Evolutionary conservation across 257 asterid species (phyloP), one percentile per base, ranked within the genome.

Genomic region (Salvia miltiorrhiza): DNA sequence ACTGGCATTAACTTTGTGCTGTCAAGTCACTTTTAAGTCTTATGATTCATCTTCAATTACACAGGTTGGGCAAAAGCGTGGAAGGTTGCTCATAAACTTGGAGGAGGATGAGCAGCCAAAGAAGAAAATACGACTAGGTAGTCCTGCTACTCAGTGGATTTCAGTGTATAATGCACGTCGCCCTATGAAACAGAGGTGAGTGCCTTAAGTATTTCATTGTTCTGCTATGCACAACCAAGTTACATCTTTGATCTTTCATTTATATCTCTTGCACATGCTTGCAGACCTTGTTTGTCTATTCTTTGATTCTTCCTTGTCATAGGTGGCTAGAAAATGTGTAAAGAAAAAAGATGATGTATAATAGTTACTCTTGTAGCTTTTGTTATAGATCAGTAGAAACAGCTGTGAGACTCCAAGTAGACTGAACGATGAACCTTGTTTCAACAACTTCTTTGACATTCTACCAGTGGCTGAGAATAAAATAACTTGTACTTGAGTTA

Each of bases 101-200:
- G 99, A 90, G 79, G 99, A 90, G 53, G 99, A 93, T 65, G 99
- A 93, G 77, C 99, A 93, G 72, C 99, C 99, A n/a, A 93, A 88
- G 87, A 93, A 93, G 86, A 93, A 93, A 87, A 82, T 86, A 28
- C 87, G 99, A n/a, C 70, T 93, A 33, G 99, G 99, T 48, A 93
- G 95, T 74, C 99, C 97, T 71, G 97, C 97, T 19, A 90, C 87
- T 28, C 97, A 93, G 77, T 93, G 99, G 99, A 91, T 90, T 75
- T 88, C 96, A 17, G 96, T 86, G 59, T 93, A 90, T 77, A 93
- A 93, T 83, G 99, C 97, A 52, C 88, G 96, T 0, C 86, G 92
- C 37, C 99, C 99, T 48, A 93, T 90, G 99, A 93, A 93, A 82
- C 99, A 93, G 74, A 85, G 99, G 99, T 85, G 74, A 65, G 67